Evolutionary conservation across 2,329 filamentous ascomycete genomes (phyloP).

Genomic region (Penicillium paneum): DNA sequence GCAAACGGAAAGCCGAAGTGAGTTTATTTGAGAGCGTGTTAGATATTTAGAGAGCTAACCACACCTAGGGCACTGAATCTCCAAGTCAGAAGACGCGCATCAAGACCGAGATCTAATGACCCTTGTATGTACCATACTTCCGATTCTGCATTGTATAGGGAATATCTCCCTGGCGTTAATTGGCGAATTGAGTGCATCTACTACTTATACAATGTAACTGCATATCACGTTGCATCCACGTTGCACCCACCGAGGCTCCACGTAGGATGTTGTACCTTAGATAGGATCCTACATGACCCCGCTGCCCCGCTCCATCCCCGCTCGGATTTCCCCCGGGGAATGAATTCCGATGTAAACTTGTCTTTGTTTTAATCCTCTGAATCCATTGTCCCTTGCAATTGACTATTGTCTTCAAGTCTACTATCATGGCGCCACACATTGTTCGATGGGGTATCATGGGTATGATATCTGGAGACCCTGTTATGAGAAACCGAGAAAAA

Average conservation of each 20-base stretch:
- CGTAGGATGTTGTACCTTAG: no score
- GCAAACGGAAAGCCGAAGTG: conserved; percentile 73
- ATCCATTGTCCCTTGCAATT: neutral
- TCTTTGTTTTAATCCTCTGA: neutral
- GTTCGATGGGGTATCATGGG: conserved; percentile 46
- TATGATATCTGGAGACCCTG: conserved; percentile 21
- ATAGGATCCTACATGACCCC: neutral
- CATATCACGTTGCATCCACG: neutral
- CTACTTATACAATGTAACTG: neutral
- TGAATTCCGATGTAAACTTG: neutral
- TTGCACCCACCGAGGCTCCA: no score
- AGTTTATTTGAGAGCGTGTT: conserved; percentile 8
- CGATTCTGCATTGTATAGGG: conserved; percentile 5
- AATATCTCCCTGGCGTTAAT: conserved; percentile 1
- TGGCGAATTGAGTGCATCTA: conserved; percentile 5
- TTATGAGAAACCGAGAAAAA: neutral
- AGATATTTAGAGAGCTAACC: neutral
- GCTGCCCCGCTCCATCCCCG: conserved; percentile 29
- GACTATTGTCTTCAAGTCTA: neutral
- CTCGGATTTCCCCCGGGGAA: conserved; percentile 1
- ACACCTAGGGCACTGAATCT: conserved; percentile 33
- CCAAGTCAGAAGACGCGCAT: conserved; percentile 38
- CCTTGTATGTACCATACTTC: conserved; percentile 7
- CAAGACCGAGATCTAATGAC: conserved; percentile 33
- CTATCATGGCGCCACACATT: conserved; percentile 35